These are phyloP conservation scores for Russula griseocarnosa DNA, from an alignment of 768 basidiomycete genomes.

Conservation along the genomic window DNA sequence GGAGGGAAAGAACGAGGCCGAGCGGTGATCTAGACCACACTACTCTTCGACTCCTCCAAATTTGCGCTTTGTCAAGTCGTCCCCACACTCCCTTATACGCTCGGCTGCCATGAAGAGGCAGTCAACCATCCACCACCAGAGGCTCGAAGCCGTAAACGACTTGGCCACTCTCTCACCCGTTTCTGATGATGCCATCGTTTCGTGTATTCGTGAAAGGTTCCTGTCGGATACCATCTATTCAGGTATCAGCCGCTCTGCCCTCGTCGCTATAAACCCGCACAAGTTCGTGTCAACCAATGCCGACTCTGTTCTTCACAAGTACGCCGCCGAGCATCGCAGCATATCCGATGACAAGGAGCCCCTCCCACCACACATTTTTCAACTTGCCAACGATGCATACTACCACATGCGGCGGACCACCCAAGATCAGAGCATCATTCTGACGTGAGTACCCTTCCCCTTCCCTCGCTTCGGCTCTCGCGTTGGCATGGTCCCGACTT, in stretches of 20 bases:
- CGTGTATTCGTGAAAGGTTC: slow-evolving; percentile 82
- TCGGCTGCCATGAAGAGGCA: slow-evolving; percentile 41
- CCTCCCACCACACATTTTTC: slow-evolving; percentile 86
- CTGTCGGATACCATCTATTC: slow-evolving; percentile 83
- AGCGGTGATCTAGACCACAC: neutral
- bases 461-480: neutral
- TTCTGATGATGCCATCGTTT: slow-evolving; percentile 81
- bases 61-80: slow-evolving; percentile 8
- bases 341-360: slow-evolving; percentile 56
- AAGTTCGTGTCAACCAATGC: slow-evolving; percentile 82
- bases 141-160: slow-evolving; percentile 69
- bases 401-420: slow-evolving; percentile 93
- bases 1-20: slow-evolving; percentile 4
- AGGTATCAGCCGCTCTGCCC: slow-evolving; percentile 57
- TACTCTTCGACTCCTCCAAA: neutral
- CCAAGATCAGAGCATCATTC: slow-evolving; percentile 86
- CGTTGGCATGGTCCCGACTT: neutral
- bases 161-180: slow-evolving; percentile 61
- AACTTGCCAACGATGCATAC: slow-evolving; percentile 86
- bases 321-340: slow-evolving; percentile 81
- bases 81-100: slow-evolving; percentile 14
- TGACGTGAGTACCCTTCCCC: slow-evolving; percentile 55
- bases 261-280: slow-evolving; percentile 91
- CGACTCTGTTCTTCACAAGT: slow-evolving; percentile 80
- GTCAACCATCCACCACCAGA: slow-evolving; percentile 54